Evolutionary conservation across 495 filamentous ascomycete species (phyloP).

Genomic region (Penicillium herquei): DNA sequence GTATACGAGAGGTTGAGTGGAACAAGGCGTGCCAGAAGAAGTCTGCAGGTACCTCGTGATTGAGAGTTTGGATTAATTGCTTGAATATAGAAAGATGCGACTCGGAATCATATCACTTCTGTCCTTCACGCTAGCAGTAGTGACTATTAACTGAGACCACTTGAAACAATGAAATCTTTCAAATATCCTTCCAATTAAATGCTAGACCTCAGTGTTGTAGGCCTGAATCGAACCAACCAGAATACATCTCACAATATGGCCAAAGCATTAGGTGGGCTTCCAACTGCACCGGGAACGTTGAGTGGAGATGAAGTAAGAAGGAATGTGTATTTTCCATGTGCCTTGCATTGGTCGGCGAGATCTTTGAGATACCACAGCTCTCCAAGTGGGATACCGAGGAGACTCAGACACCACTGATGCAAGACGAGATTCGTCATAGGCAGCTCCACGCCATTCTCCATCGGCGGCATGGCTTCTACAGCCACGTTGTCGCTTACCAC

Average conservation of each 20-base stretch:
- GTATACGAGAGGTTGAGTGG: neutral
- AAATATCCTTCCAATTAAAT: no score
- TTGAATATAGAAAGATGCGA: no score
- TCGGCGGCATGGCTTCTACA: constrained; percentile 26
- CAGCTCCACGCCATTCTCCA: constrained; percentile 14
- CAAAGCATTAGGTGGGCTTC: constrained; percentile 39
- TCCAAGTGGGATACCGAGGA: constrained; percentile 54
- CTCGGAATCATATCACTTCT: neutral
- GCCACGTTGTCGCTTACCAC: constrained; percentile 31
- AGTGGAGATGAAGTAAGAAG: constrained; percentile 46
- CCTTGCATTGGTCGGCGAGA: constrained; percentile 49
- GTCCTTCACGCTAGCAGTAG: neutral
- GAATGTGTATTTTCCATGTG: constrained; percentile 36
- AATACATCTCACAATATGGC: constrained; percentile 43
- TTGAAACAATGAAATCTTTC: no score
- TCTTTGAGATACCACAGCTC: constrained; percentile 62
- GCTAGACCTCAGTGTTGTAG: no score
- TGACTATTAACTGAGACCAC: neutral
- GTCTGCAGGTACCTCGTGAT: no score
- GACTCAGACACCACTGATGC: constrained; percentile 39
- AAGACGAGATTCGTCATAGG: constrained; percentile 24
- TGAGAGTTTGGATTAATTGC: no score
- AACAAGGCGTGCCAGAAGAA: neutral
- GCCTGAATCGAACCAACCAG: no score
- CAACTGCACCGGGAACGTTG: constrained; percentile 45